Evolutionary conservation across 169 alveolate species (phyloP).

Genomic region (Plasmodium chabaudi): DNA sequence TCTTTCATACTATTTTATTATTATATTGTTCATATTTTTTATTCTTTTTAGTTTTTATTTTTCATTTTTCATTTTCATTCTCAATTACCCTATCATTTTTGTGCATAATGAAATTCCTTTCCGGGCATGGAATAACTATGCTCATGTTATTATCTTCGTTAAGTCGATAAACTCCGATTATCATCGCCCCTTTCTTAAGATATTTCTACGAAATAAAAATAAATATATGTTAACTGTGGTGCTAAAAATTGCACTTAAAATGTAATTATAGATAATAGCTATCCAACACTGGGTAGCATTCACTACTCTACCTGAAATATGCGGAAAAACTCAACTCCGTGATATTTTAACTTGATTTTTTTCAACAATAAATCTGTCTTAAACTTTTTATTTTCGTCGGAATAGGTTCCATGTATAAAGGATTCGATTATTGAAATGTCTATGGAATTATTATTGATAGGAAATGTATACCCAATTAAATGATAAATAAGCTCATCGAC

Average conservation of each 20-base stretch:
- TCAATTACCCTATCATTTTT: slow-evolving; percentile 50
- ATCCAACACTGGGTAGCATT: no score
- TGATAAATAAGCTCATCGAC: slow-evolving; percentile 67
- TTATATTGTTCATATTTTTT: background rate
- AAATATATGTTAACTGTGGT: background rate
- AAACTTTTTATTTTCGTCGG: slow-evolving; percentile 22
- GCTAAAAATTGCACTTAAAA: background rate
- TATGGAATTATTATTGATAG: slow-evolving; percentile 50
- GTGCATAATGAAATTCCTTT: slow-evolving; percentile 64
- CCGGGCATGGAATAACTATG: slow-evolving; percentile 76
- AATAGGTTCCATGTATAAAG: slow-evolving; percentile 58
- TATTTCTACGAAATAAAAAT: slow-evolving; percentile 30
- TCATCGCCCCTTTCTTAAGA: slow-evolving; percentile 45
- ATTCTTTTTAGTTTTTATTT: background rate
- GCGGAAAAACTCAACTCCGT: slow-evolving; percentile 25
- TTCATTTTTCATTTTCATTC: background rate
- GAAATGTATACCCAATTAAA: slow-evolving; percentile 66
- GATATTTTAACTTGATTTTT: slow-evolving; percentile 44
- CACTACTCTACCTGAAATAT: slow-evolving; percentile 48
- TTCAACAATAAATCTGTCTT: slow-evolving; percentile 35
- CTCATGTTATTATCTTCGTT: slow-evolving; percentile 64
- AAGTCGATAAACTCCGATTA: slow-evolving; percentile 69
- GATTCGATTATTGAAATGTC: slow-evolving; percentile 37
- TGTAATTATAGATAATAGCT: no score
- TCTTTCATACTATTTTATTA: background rate